Evolutionary conservation across 176 grass and related monocot species (phyloP).

Genomic region (Hsuehochloa calcarea): DNA sequence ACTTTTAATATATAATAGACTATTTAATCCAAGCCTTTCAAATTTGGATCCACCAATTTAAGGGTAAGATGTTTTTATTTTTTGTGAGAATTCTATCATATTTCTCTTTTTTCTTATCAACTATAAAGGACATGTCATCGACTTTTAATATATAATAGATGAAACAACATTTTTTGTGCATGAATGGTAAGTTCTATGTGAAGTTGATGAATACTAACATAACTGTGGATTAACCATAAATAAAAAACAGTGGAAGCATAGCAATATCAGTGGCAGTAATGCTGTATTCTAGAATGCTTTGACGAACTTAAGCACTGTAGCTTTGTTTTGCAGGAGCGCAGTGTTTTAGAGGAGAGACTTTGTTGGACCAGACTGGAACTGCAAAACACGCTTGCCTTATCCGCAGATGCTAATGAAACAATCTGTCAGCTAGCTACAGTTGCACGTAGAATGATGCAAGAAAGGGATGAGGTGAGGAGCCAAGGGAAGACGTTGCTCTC

Average conservation of each 20-base stretch:
- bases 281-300: neutral
- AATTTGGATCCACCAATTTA: too few species aligned
- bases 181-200: neutral
- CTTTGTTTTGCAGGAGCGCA: neutral
- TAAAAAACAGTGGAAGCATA: neutral
- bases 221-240: neutral
- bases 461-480: slow-evolving; percentile 32
- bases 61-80: too few species aligned
- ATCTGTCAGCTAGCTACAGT: slow-evolving; percentile 6
- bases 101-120: too few species aligned
- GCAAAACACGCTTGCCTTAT: neutral
- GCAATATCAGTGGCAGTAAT: neutral
- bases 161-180: neutral
- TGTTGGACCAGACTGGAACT: slow-evolving; percentile 15
- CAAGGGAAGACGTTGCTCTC: slow-evolving; percentile 13
- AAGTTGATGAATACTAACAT: neutral
- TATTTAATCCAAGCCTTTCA: too few species aligned
- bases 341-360: slow-evolving; percentile 12
- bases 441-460: neutral
- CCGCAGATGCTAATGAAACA: slow-evolving; percentile 32
- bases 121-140: too few species aligned
- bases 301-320: neutral
- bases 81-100: too few species aligned
- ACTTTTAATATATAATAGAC: too few species aligned
- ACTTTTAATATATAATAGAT: too few species aligned